Evolutionary conservation across 192 early-diverging fungal species (phyloP).

Genomic region (Phlyctochytrium arcticum): DNA sequence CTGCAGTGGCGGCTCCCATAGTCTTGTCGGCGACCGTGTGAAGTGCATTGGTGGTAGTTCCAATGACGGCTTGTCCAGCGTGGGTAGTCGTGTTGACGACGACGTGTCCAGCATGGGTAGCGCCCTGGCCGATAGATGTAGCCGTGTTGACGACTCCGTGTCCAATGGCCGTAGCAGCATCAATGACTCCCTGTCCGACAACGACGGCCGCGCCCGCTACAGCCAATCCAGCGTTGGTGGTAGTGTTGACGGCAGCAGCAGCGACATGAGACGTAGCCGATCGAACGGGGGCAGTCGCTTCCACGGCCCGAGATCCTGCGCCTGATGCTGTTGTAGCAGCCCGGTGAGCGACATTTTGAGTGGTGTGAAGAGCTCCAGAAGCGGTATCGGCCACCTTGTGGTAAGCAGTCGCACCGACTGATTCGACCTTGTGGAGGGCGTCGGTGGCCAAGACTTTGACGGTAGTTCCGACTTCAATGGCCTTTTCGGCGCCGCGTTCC

Average conservation of each 20-base stretch:
- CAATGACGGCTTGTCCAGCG: too few relatives aligned
- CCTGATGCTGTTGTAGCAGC: background rate
- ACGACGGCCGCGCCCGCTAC: background rate
- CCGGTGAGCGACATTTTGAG: background rate
- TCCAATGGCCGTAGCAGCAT: constrained; percentile 14
- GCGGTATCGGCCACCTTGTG: background rate
- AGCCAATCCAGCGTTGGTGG: background rate
- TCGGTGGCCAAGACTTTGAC: constrained; percentile 9
- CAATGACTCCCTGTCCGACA: constrained; percentile 1
- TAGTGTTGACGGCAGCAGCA: background rate
- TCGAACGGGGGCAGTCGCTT: background rate
- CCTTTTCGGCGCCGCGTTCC: constrained; percentile 1
- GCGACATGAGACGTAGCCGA: background rate
- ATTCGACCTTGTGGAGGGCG: constrained; percentile 12
- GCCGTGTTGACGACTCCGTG: background rate
- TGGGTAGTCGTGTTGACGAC: too few relatives aligned
- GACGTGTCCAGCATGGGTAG: too few relatives aligned
- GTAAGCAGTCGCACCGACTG: background rate
- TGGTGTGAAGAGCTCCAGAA: background rate
- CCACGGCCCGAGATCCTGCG: too few relatives aligned
- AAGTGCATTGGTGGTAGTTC: background rate
- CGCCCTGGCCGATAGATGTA: background rate
- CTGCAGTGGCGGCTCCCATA: too few relatives aligned
- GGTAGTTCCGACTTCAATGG: constrained; percentile 7
- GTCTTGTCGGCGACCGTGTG: background rate